Evolutionary conservation across 495 filamentous ascomycete genomes (phyloP).

Genomic region (Aspergillus conjunctus): DNA sequence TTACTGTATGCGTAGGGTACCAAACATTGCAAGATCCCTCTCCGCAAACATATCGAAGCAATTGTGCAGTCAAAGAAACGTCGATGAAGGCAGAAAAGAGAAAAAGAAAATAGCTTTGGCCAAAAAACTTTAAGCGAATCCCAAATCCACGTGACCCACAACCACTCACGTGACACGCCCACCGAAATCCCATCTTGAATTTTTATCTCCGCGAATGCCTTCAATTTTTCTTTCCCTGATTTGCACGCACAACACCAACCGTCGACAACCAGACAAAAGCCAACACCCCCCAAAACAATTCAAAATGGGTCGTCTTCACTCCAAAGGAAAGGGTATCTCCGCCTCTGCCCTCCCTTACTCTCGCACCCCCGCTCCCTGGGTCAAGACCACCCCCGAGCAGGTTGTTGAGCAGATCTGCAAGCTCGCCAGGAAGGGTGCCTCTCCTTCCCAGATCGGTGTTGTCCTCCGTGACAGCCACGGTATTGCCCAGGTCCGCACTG

Average conservation of each 20-base stretch:
- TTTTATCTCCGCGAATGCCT: background rate
- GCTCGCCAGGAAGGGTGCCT: slow-evolving; percentile 95
- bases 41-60: background rate
- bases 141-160: slow-evolving; percentile 16
- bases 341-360: slow-evolving; percentile 95
- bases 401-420: slow-evolving; percentile 99
- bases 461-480: slow-evolving; percentile 96
- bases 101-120: background rate
- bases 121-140: slow-evolving; percentile 19
- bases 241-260: slow-evolving; percentile 41
- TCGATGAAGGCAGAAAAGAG: slow-evolving; percentile 8
- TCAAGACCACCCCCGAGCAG: slow-evolving; percentile 86
- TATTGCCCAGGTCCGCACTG: slow-evolving; percentile 93
- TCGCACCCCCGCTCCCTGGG: slow-evolving; percentile 85
- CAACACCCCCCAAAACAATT: slow-evolving; percentile 35
- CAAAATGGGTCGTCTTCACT: slow-evolving; percentile 98
- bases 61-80: background rate
- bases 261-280: slow-evolving; percentile 35
- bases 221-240: slow-evolving; percentile 22
- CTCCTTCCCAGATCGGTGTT: slow-evolving; percentile 98
- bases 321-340: slow-evolving; percentile 98
- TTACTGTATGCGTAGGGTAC: background rate
- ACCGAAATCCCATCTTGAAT: slow-evolving; percentile 3
- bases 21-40: background rate
- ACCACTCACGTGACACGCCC: slow-evolving; percentile 30